Conservation (phyloP, 768 basidiomycete genomes). For the Lactifluus hygrophoroides region DNA sequence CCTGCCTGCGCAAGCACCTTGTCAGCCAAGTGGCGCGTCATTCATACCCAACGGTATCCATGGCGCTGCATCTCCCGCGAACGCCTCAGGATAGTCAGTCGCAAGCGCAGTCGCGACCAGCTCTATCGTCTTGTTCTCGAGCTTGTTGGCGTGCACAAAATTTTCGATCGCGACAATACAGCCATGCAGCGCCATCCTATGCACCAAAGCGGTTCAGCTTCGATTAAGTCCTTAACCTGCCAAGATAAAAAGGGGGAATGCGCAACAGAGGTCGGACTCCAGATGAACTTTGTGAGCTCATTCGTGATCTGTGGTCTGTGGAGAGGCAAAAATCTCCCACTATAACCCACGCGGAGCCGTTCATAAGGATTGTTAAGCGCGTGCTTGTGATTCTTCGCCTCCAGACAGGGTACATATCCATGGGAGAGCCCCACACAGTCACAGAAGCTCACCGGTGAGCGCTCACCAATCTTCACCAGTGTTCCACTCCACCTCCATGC, state of each 20-base stretch:
- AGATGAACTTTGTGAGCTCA: conserved; percentile 77
- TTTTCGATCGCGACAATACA: conserved; percentile 72
- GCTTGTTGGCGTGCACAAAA: conserved; percentile 60
- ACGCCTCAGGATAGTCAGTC: conserved; percentile 59
- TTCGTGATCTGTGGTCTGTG: conserved; percentile 63
- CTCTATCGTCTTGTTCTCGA: conserved; percentile 85
- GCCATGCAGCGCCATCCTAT: conserved; percentile 68
- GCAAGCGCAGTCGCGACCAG: conserved; percentile 56
- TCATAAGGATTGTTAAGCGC: conserved; percentile 79
- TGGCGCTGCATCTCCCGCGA: conserved; percentile 59
- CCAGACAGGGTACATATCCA: conserved; percentile 28
- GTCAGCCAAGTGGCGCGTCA: conserved; percentile 63
- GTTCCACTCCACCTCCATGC: conserved; percentile 56
- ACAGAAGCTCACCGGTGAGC: conserved; percentile 21
- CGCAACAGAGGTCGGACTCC: conserved; percentile 61
- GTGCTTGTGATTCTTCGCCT: conserved; percentile 79
- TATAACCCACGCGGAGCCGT: conserved; percentile 77
- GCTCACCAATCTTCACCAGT: conserved; percentile 81
- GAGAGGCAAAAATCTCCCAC: conserved; percentile 53
- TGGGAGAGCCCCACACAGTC: background rate
- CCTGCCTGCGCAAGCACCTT: conserved; percentile 64
- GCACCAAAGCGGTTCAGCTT: too few relatives aligned
- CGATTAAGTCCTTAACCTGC: background rate
- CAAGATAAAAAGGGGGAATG: background rate
- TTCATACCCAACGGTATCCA: conserved; percentile 78